Percentiles rank a stretch among this genome's conserved stretches.
These are phyloP conservation scores for Debaryomyces udenii DNA, from an alignment of 1,139 yeast genomes.

Conservation along the genomic window DNA sequence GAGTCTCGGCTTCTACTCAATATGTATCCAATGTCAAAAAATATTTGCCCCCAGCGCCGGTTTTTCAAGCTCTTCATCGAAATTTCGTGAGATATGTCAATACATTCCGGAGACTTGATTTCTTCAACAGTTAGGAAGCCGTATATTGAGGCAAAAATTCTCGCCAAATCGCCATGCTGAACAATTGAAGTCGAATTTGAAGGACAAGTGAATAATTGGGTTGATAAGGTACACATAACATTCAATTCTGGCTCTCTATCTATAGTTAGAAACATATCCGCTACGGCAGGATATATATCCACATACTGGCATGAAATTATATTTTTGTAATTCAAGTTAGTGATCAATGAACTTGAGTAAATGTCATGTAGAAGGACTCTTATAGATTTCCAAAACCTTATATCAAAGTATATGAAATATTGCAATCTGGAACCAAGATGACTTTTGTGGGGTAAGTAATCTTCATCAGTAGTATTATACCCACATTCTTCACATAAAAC, in stretches of 20 bases:
- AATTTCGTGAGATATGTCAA: slow-evolving; percentile 45
- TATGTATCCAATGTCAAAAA: slow-evolving; percentile 81
- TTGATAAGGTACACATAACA: slow-evolving; percentile 72
- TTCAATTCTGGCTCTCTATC: slow-evolving; percentile 87
- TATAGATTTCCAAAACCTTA: slow-evolving; percentile 72
- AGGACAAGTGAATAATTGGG: slow-evolving; percentile 88
- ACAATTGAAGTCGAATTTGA: slow-evolving; percentile 71
- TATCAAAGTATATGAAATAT: slow-evolving; percentile 68
- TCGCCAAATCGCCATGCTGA: slow-evolving; percentile 68
- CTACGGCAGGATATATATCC: slow-evolving; percentile 77
- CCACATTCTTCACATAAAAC: slow-evolving; percentile 48
- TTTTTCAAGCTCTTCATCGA: slow-evolving; percentile 62
- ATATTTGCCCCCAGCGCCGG: slow-evolving; percentile 81
- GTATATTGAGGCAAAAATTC: slow-evolving; percentile 67
- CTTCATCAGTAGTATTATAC: slow-evolving; percentile 39
- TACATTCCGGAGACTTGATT: slow-evolving; percentile 50
- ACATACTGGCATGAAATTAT: slow-evolving; percentile 77
- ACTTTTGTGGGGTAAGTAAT: slow-evolving; percentile 26
- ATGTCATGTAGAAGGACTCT: slow-evolving; percentile 67
- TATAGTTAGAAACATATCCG: slow-evolving; percentile 68
- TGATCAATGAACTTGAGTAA: slow-evolving; percentile 69
- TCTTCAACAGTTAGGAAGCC: slow-evolving; percentile 63
- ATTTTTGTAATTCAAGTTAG: slow-evolving; percentile 61
- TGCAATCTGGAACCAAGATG: slow-evolving; percentile 76
- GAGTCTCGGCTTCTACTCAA: slow-evolving; percentile 68